phyloP scores from a whole-genome alignment of 2,329 filamentous ascomycete genomes.

The Hypoxylon sp. region DNA sequence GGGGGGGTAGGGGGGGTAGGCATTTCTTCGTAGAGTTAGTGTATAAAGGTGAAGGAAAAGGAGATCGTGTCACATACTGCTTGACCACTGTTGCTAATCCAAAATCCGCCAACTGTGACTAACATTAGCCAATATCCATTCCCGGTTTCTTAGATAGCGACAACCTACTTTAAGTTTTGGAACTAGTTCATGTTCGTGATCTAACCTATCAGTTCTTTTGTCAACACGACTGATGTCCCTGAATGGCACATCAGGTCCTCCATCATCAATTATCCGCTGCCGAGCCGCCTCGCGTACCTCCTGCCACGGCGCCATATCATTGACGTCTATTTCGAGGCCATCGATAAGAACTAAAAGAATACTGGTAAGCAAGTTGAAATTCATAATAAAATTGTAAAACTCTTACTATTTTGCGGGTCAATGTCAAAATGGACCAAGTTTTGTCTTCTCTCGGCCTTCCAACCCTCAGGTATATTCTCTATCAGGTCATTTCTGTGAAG shows the following conservation, averaged over 20 bases:
- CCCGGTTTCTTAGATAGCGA: background rate
- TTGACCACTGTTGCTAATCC: conserved; percentile 29
- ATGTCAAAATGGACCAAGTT: conserved; percentile 49
- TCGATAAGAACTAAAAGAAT: conserved; percentile 42
- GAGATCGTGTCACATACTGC: background rate
- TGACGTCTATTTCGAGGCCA: conserved; percentile 36
- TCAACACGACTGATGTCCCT: background rate
- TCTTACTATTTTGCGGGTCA: conserved; percentile 47
- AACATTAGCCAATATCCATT: conserved; percentile 5
- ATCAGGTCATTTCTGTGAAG: conserved; percentile 33
- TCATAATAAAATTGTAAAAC: background rate
- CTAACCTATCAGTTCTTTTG: background rate
- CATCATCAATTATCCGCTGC: background rate
- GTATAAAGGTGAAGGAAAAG: background rate
- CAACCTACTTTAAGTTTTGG: conserved; percentile 30
- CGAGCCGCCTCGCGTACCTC: background rate
- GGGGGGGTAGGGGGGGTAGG: no score
- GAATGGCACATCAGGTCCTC: background rate
- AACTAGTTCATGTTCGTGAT: conserved; percentile 22
- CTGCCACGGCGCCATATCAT: background rate
- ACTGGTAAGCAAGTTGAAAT: background rate
- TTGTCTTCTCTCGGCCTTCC: conserved; percentile 24
- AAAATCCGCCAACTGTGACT: conserved; percentile 46
- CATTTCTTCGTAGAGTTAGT: background rate
- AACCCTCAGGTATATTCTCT: conserved; percentile 33